A percentile compares a stretch with the other conserved stretches of the same genome.
Evolutionary conservation across 2,329 filamentous ascomycete genomes (phyloP).

Genomic region (Chaetothyriales sp.): DNA sequence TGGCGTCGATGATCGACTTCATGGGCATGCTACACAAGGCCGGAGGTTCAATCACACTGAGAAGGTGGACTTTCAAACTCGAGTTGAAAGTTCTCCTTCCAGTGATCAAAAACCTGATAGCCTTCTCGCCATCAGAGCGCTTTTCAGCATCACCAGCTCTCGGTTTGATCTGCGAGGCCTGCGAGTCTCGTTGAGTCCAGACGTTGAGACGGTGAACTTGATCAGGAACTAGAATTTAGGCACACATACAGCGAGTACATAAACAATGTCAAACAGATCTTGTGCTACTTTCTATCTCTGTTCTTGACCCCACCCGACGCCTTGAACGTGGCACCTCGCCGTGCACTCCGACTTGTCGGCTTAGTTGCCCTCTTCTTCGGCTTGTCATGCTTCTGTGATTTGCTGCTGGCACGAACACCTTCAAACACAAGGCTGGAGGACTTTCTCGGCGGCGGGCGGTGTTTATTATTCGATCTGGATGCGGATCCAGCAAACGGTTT

Average conservation of each 20-base stretch:
- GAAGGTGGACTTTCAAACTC: no score
- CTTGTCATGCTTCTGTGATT: conserved; percentile 22
- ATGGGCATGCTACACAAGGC: no score
- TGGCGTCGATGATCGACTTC: no score
- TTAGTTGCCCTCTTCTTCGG: conserved; percentile 20
- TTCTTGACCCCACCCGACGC: conserved; percentile 23
- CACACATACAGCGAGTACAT: background rate
- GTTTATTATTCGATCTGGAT: conserved; percentile 17
- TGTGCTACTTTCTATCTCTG: conserved; percentile 2
- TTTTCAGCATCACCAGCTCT: no score
- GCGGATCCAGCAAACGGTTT: conserved; percentile 1
- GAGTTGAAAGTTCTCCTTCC: no score
- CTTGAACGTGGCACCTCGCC: conserved; percentile 29
- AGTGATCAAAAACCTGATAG: no score
- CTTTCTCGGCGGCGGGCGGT: conserved; percentile 17
- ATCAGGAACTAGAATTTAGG: no score
- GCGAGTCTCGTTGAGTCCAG: no score
- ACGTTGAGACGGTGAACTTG: no score
- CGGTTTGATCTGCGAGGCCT: no score
- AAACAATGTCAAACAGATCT: background rate
- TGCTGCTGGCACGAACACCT: conserved; percentile 28
- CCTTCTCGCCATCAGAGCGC: no score
- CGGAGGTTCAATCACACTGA: no score
- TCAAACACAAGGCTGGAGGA: conserved; percentile 28
- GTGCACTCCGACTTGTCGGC: conserved; percentile 25